Percentiles rank a stretch among this genome's conserved stretches.
These are phyloP conservation scores for Lojkania enalia DNA, from an alignment of 2,329 filamentous ascomycete species.

Conservation along the genomic window DNA sequence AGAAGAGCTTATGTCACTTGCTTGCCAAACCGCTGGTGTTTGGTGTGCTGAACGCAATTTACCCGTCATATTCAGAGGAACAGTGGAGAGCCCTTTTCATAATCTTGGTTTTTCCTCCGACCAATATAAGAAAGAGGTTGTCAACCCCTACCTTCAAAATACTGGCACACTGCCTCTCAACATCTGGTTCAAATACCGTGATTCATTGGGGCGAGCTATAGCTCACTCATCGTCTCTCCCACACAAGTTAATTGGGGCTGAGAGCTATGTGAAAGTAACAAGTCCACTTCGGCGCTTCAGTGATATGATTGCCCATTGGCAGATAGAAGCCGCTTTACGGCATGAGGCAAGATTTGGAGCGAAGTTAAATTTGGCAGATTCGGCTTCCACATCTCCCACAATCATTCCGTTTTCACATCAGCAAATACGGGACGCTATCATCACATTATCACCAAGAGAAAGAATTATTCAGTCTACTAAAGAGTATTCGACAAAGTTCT, in stretches of 20 bases:
- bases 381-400: slow-evolving; percentile 41
- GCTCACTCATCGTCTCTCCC: slow-evolving; percentile 52
- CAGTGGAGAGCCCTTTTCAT: slow-evolving; percentile 26
- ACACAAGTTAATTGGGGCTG: slow-evolving; percentile 57
- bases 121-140: slow-evolving; percentile 37
- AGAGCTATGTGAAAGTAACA: slow-evolving; percentile 61
- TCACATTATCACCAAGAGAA: slow-evolving; percentile 50
- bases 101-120: slow-evolving; percentile 9
- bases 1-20: slow-evolving; percentile 58
- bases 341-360: slow-evolving; percentile 55
- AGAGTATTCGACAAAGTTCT: slow-evolving; percentile 47
- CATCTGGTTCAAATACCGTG: slow-evolving; percentile 48
- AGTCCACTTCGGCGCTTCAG: slow-evolving; percentile 64
- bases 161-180: slow-evolving; percentile 39
- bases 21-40: slow-evolving; percentile 53
- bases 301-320: slow-evolving; percentile 66
- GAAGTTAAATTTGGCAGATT: slow-evolving; percentile 39
- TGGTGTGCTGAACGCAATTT: slow-evolving; percentile 59
- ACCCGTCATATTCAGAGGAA: slow-evolving; percentile 55
- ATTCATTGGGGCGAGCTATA: slow-evolving; percentile 46
- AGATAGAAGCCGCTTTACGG: slow-evolving; percentile 64
- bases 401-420: slow-evolving; percentile 56
- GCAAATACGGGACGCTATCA: slow-evolving; percentile 55
- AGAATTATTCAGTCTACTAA: slow-evolving; percentile 48
- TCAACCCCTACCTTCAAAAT: slow-evolving; percentile 43